Conservation (phyloP, 106 monocot genomes). For the Narthecium ossifragum region DNA sequence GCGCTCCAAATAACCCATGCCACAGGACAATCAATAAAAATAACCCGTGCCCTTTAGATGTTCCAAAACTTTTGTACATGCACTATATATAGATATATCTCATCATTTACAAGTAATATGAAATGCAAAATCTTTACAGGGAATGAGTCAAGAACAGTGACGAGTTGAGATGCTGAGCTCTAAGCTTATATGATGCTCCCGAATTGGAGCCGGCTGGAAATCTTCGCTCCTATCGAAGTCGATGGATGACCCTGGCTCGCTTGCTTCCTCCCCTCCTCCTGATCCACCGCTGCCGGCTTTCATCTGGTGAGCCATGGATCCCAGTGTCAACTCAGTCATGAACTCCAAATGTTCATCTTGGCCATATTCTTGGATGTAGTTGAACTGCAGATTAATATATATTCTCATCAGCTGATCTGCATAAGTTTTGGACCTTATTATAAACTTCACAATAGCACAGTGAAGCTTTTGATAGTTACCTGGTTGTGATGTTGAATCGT, state of each 20-base stretch:
- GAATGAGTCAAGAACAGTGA: background rate
- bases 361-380: background rate
- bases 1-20: background rate
- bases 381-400: too few relatives aligned
- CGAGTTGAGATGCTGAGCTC: constrained; percentile 30
- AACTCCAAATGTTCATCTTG: background rate
- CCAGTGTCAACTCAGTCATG: too few relatives aligned
- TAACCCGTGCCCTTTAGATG: background rate
- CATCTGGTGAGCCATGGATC: too few relatives aligned
- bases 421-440: too few relatives aligned
- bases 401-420: too few relatives aligned
- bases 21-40: background rate
- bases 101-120: background rate
- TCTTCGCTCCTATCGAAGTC: constrained; percentile 13
- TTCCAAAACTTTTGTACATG: background rate
- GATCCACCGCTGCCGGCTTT: too few relatives aligned
- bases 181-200: constrained; percentile 14
- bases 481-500: background rate
- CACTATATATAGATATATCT: background rate
- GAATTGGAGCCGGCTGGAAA: background rate
- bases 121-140: background rate
- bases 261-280: constrained; percentile 6
- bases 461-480: too few relatives aligned
- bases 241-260: background rate
- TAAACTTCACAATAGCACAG: too few relatives aligned